phyloP scores from a whole-genome alignment of 257 asterid genomes.

The Voacanga thouarsii region DNA sequence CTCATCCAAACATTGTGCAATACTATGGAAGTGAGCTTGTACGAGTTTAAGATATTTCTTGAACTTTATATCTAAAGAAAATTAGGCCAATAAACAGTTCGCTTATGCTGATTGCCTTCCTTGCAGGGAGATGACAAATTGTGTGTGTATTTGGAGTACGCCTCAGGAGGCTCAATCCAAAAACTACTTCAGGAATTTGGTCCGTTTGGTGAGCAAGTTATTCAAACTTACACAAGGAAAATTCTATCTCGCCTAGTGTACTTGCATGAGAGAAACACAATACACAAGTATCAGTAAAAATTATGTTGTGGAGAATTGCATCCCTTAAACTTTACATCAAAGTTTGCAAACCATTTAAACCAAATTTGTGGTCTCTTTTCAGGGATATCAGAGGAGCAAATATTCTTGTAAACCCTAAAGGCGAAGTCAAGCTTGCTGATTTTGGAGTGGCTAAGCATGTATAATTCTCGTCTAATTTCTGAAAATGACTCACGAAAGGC shows the following conservation, averaged over 20 bases:
- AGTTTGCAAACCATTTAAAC: no score
- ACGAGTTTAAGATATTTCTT: slow-evolving; percentile 2
- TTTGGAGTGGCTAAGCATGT: slow-evolving; percentile 72
- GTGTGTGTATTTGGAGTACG: slow-evolving; percentile 63
- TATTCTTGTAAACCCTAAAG: slow-evolving; percentile 66
- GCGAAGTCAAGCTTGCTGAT: slow-evolving; percentile 66
- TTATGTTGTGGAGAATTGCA: not conserved
- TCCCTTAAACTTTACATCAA: not conserved
- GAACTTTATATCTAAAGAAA: not conserved
- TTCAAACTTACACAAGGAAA: slow-evolving; percentile 51
- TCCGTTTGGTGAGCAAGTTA: slow-evolving; percentile 59
- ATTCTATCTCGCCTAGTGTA: slow-evolving; percentile 58
- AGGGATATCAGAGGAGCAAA: slow-evolving; percentile 76
- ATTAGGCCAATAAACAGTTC: not conserved
- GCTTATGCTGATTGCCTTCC: not conserved
- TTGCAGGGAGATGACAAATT: slow-evolving; percentile 51
- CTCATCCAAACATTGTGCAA: slow-evolving; percentile 69
- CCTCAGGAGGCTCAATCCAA: slow-evolving; percentile 68
- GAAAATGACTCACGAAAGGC: not conserved
- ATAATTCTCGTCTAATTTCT: slow-evolving; percentile 9
- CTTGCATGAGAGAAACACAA: slow-evolving; percentile 59
- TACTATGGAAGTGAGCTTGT: slow-evolving; percentile 65
- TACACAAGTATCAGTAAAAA: slow-evolving; percentile 43
- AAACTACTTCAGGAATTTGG: slow-evolving; percentile 66
- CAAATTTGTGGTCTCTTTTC: not conserved